phyloP scores from a whole-genome alignment of 2,329 filamentous ascomycete genomes.

The Paecilomyces sp. region DNA sequence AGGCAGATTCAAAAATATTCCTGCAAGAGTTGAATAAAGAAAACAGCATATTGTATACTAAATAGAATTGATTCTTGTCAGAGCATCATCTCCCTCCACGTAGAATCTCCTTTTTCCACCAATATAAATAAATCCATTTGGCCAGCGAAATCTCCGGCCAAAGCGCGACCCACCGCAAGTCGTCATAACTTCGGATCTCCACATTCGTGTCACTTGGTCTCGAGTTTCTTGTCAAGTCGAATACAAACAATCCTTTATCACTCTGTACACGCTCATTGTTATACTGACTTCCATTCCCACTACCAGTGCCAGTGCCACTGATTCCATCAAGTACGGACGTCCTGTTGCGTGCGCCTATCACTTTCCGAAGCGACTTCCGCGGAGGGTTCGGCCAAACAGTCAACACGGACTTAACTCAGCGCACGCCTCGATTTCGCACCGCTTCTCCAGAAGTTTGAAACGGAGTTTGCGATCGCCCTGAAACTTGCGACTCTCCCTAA shows the following conservation, averaged over 20 bases:
- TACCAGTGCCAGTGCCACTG: not conserved
- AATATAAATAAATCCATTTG: not conserved
- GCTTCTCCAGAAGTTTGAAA: not conserved
- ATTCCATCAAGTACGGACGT: not conserved
- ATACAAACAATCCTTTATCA: not conserved
- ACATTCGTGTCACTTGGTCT: not conserved
- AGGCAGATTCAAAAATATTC: not conserved
- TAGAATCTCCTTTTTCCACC: not conserved
- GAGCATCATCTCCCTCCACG: not conserved
- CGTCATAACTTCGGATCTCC: not conserved
- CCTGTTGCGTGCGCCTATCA: not conserved
- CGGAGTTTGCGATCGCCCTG: not conserved
- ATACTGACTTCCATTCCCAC: not conserved
- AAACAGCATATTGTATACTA: not conserved
- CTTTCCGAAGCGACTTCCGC: not conserved
- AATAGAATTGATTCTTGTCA: not conserved
- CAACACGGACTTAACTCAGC: not conserved
- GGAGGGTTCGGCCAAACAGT: not conserved
- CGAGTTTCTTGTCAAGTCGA: not conserved
- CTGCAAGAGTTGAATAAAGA: not conserved
- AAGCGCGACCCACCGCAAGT: not conserved
- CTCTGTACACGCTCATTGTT: not conserved
- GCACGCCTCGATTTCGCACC: not conserved
- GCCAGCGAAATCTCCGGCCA: not conserved
- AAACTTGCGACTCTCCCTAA: not conserved